These are phyloP conservation scores for Linnemannia schmuckeri DNA, from an alignment of 192 early-diverging fungal genomes.

Conservation along the genomic window DNA sequence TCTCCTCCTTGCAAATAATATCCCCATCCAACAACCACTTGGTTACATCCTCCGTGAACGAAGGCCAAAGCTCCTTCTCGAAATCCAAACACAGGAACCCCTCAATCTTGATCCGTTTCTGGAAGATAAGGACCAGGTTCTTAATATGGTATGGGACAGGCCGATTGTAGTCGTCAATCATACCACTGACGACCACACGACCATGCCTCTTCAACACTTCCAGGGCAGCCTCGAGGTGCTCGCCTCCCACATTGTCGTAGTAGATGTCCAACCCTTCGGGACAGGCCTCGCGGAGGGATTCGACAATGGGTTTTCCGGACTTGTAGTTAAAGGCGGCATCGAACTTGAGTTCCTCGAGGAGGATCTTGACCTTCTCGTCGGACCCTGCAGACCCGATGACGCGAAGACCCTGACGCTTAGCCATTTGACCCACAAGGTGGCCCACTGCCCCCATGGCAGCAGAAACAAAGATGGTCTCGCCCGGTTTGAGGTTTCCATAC, in stretches of 20 bases:
- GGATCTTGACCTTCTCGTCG: slow-evolving; percentile 82
- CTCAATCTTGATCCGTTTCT: slow-evolving; percentile 68
- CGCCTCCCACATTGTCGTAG: slow-evolving; percentile 90
- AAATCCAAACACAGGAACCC: slow-evolving; percentile 75
- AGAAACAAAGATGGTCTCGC: slow-evolving; percentile 87
- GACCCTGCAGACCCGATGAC: slow-evolving; percentile 86
- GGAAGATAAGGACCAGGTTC: slow-evolving; percentile 71
- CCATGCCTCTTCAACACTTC: slow-evolving; percentile 71
- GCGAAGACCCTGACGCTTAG: slow-evolving; percentile 75
- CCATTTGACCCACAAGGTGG: slow-evolving; percentile 82
- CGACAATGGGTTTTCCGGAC: slow-evolving; percentile 72
- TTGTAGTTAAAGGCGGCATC: slow-evolving; percentile 95
- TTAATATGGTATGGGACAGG: slow-evolving; percentile 61
- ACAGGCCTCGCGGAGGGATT: slow-evolving; percentile 65
- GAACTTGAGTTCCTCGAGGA: slow-evolving; percentile 75
- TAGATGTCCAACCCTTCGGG: slow-evolving; percentile 87
- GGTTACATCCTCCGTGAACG: slow-evolving; percentile 73
- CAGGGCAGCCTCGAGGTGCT: slow-evolving; percentile 81
- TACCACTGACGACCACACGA: slow-evolving; percentile 75
- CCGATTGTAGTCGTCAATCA: slow-evolving; percentile 83
- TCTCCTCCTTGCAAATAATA: slow-evolving; percentile 68
- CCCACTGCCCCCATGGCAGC: slow-evolving; percentile 88
- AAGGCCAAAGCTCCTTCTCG: slow-evolving; percentile 44
- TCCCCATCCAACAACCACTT: slow-evolving; percentile 70
- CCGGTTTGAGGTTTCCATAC: slow-evolving; percentile 79